Evolutionary conservation across 768 basidiomycete species (phyloP).

Genomic region (Lentinula sp.): DNA sequence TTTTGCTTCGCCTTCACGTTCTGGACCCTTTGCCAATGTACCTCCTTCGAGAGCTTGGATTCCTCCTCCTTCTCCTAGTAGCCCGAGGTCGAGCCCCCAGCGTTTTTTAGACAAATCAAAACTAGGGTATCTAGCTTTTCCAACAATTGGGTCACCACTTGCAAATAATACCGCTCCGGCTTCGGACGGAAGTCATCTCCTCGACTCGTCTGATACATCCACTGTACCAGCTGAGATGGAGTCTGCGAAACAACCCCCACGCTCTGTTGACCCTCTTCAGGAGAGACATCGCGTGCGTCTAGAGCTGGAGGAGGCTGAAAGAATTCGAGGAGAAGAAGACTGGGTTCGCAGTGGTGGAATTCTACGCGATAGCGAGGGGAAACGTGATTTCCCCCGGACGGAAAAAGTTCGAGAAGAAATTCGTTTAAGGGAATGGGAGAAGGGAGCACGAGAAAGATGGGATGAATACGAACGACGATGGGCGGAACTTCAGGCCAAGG

Average conservation of each 20-base stretch:
- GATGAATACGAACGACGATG: slow-evolving; percentile 49
- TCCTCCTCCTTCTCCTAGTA: neutral
- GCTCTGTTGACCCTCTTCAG: neutral
- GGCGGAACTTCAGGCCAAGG: slow-evolving; percentile 29
- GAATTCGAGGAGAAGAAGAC: slow-evolving; percentile 37
- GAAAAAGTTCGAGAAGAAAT: slow-evolving; percentile 42
- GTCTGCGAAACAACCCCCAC: neutral
- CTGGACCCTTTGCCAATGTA: neutral
- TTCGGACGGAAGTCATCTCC: neutral
- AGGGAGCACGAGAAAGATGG: slow-evolving; percentile 34
- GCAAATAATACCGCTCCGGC: neutral
- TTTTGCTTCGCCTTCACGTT: neutral
- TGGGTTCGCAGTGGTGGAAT: slow-evolving; percentile 58
- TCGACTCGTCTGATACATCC: neutral
- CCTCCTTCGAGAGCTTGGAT: neutral
- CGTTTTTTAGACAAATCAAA: neutral
- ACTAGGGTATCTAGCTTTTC: slow-evolving; percentile 2
- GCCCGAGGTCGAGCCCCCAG: neutral
- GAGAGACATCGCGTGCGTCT: neutral
- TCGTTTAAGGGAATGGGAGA: slow-evolving; percentile 35
- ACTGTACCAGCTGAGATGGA: neutral
- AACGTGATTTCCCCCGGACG: slow-evolving; percentile 45
- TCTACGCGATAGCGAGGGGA: slow-evolving; percentile 43
- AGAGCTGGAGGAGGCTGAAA: neutral
- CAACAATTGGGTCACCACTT: neutral